Evolutionary conservation across 352 stramenopile species (phyloP).

Genomic region (Phytophthora kernoviae): DNA sequence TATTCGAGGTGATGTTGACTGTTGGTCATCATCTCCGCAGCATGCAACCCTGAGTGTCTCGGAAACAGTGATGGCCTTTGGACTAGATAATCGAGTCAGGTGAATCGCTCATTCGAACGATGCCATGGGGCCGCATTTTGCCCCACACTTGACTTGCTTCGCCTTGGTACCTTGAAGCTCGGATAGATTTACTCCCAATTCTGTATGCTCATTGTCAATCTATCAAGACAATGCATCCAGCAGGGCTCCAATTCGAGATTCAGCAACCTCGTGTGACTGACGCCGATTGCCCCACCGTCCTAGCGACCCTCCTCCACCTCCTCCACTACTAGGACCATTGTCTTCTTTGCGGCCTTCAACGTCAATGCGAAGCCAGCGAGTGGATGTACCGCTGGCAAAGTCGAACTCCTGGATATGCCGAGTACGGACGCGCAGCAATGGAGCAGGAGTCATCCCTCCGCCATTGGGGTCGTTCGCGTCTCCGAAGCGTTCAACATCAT

Average conservation of each 20-base stretch:
- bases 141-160: not conserved
- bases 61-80: no score
- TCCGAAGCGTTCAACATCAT: slow-evolving; percentile 78
- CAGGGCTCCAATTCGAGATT: slow-evolving; percentile 45
- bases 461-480: slow-evolving; percentile 35
- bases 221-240: slow-evolving; percentile 44
- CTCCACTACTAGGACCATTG: slow-evolving; percentile 21
- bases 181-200: no score
- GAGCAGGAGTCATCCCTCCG: slow-evolving; percentile 53
- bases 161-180: not conserved
- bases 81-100: no score
- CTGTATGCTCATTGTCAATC: not conserved
- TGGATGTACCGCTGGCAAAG: slow-evolving; percentile 70
- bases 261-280: slow-evolving; percentile 35
- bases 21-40: no score
- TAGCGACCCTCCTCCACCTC: slow-evolving; percentile 11
- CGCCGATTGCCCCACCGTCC: slow-evolving; percentile 33
- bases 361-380: slow-evolving; percentile 66
- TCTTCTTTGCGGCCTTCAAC: slow-evolving; percentile 65
- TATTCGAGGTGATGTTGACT: no score
- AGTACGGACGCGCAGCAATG: slow-evolving; percentile 67
- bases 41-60: no score
- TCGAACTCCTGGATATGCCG: slow-evolving; percentile 85
- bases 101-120: no score
- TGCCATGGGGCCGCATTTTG: no score